Evolutionary conservation across 768 basidiomycete species (phyloP).

Genomic region (Rhizopogon vulgaris): DNA sequence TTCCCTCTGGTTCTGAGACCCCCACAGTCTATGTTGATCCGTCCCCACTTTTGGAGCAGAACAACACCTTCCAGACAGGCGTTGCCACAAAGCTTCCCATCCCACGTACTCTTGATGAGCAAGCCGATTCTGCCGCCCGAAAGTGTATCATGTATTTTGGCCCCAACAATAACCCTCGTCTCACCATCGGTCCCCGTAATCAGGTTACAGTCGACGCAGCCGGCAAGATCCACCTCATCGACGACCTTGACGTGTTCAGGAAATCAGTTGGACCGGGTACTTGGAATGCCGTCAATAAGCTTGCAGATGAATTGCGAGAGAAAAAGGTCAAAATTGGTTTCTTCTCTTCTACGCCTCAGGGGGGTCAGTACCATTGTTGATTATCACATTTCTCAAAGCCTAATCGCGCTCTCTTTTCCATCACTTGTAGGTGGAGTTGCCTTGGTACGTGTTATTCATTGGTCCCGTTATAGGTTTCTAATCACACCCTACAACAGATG

Average conservation of each 20-base stretch:
- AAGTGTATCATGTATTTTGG: conserved; percentile 82
- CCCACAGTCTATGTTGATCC: conserved; percentile 65
- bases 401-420: conserved; percentile 18
- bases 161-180: conserved; percentile 77
- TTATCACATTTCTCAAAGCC: conserved; percentile 9
- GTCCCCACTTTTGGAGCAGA: conserved; percentile 37
- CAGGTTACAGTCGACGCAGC: conserved; percentile 84
- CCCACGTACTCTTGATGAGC: conserved; percentile 73
- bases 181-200: conserved; percentile 77
- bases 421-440: conserved; percentile 76
- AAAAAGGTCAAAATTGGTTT: conserved; percentile 88
- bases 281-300: conserved; percentile 77
- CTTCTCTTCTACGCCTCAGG: conserved; percentile 94
- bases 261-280: conserved; percentile 67
- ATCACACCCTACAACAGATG: conserved; percentile 49
- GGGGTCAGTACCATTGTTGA: conserved; percentile 45
- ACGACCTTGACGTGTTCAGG: conserved; percentile 74
- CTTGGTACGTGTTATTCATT: conserved; percentile 49
- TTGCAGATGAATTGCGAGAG: conserved; percentile 78
- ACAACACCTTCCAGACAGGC: conserved; percentile 37
- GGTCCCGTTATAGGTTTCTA: neutral
- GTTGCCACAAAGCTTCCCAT: conserved; percentile 60
- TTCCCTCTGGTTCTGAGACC: conserved; percentile 71
- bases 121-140: conserved; percentile 81
- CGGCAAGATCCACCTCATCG: conserved; percentile 81